These are phyloP conservation scores for Stagonosporopsis rhizophila DNA, from an alignment of 2,329 filamentous ascomycete genomes.

Conservation along the genomic window DNA sequence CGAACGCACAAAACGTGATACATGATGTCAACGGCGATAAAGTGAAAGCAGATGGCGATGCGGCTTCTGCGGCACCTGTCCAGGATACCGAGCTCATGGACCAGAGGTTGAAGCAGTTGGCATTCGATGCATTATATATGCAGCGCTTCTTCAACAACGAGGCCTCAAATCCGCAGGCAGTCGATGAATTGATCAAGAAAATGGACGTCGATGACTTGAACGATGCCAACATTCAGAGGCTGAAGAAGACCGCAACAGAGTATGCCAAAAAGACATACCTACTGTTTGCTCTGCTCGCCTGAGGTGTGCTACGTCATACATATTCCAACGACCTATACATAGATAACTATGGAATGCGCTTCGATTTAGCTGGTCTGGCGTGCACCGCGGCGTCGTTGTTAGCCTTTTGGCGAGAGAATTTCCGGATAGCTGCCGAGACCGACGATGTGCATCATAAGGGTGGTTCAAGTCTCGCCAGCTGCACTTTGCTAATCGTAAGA, in stretches of 20 bases:
- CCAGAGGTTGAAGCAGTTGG: conserved; percentile 47
- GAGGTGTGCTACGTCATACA: background rate
- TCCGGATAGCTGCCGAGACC: background rate
- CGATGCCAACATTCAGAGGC: conserved; percentile 57
- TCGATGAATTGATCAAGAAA: conserved; percentile 33
- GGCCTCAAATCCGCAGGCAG: conserved; percentile 34
- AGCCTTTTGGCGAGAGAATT: conserved; percentile 1
- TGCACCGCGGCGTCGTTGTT: background rate
- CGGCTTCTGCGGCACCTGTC: conserved; percentile 18
- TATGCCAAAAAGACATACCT: conserved; percentile 86
- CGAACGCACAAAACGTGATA: conserved; percentile 6
- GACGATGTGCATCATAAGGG: conserved; percentile 5
- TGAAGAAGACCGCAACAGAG: conserved; percentile 71
- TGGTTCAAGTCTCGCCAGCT: conserved; percentile 2
- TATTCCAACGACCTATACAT: too few species aligned
- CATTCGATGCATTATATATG: conserved; percentile 56
- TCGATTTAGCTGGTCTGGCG: background rate
- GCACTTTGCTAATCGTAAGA: conserved; percentile 1
- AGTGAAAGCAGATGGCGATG: conserved; percentile 17
- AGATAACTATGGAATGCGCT: too few species aligned
- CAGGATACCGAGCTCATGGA: conserved; percentile 22
- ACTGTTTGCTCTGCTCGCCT: conserved; percentile 75
- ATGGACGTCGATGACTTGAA: conserved; percentile 57
- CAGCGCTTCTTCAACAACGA: conserved; percentile 32
- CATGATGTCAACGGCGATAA: background rate